A percentile compares a stretch with the other conserved stretches of the same genome.
These are phyloP conservation scores for Pharus latifolius DNA, from an alignment of 176 grass and related monocot genomes.

Conservation along the genomic window DNA sequence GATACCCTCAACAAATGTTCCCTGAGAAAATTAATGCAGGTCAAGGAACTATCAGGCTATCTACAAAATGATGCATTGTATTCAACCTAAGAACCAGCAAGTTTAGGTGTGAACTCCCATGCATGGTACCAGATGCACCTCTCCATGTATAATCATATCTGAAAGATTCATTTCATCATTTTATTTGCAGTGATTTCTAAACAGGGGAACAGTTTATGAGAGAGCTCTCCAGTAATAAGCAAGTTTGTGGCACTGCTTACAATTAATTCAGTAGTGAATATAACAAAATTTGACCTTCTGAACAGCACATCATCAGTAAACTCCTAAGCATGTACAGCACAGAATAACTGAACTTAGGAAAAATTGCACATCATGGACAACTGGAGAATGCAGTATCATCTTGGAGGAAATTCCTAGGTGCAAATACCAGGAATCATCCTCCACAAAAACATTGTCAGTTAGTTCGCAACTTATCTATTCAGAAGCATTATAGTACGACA, in stretches of 20 bases:
- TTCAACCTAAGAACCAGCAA: neutral
- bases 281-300: neutral
- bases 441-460: neutral
- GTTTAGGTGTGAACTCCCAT: neutral
- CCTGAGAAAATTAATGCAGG: slow-evolving; percentile 42
- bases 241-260: neutral
- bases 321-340: neutral
- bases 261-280: neutral
- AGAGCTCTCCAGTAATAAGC: neutral
- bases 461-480: neutral
- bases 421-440: neutral
- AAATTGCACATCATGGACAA: neutral
- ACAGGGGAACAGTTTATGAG: neutral
- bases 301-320: neutral
- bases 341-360: neutral
- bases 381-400: neutral
- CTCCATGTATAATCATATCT: neutral
- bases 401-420: neutral
- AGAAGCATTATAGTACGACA: too few relatives aligned
- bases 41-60: slow-evolving; percentile 9
- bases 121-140: neutral
- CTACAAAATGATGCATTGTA: neutral
- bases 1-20: slow-evolving; percentile 97
- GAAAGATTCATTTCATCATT: neutral
- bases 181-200: neutral